Evolutionary conservation across 192 early-diverging fungal genomes (phyloP), one percentile per base, ranked within the genome.

Genomic region (Jimgerdemannia flammicorona): DNA sequence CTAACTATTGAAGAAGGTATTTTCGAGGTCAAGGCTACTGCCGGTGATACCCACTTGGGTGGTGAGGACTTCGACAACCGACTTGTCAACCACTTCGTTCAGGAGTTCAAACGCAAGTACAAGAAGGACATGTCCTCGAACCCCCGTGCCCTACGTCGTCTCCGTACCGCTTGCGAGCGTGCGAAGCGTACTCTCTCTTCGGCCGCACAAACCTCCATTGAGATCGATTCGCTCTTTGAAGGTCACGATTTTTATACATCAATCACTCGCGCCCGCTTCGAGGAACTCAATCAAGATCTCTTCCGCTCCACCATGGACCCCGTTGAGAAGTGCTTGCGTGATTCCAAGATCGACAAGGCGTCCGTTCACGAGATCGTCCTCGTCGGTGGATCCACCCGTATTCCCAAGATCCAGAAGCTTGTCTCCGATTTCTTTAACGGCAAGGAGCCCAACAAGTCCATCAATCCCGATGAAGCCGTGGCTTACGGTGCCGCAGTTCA

Each of bases 1-100:
- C 87, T 97, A 69, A 91, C 92, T 71, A 97, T 97, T 74, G 96
- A 97, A 78, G 96, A 96, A 83, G 97, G 97, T 83, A 94, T 97
- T 85, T 98, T 99, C 79, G 96, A 97, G 85, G 96, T 98, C 82
- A 94, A 95, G 89, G 94, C 97, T 82, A 98, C 95, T 44, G 94
- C 95, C 71, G 97, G 96, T 90, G 95, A 98, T 87, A 98, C 96
- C 75, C 96, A 98, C 83, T 90, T 98, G 85, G 97, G 97, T 95
- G 97, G 97, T 83, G 95, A 97, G 88, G 96, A 99, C 90, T 99
- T 99, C 86, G 97, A 99, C 89, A 97, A 97, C 93, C 90, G 94
- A 76, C 83, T 97, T 69, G 92, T 97, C 74, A 91, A 94, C 69
- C 90, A 97, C 91, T 95, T 97, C 85, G 90, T 89, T 71, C 90